Base-by-base conservation (phyloP, 148 eudicot species). In the Rhododendron molle region DNA sequence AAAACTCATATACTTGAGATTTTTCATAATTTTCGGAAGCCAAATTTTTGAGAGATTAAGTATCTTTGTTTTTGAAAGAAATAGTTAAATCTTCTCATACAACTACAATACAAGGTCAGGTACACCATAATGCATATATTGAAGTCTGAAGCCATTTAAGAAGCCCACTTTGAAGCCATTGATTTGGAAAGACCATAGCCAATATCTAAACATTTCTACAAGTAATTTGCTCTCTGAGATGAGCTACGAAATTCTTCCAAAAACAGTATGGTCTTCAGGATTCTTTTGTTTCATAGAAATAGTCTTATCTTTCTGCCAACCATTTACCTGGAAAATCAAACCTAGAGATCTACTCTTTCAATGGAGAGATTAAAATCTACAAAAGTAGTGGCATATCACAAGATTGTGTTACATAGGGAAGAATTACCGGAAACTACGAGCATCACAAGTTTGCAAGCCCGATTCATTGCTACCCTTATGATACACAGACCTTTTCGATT, bases 381-480 rank as follows among this genome's bases (percentile, higher is more conserved):
- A 71, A 1, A 9, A 71, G 40, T 30, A 71, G 76, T 3, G 20
- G 14, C 76, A 71, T 8, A 32, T 14, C 40, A 71, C 76, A 71
- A 14, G 20, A 32, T 30, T 28, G 38, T 32, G 15, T 71, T 30
- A 32, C 76, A 14, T 71, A 32, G 20, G 40, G 20, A 14, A 71
- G 18, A 71, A 30, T 81, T 88, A 92, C 94, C 92, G 89, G 65
- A 85, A 79, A 86, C 76, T 58, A 38, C 86, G 88, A 65, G 85
- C 78, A 85, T 91, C 94, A 81, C 54, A 80, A 81, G 91, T 44
- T 40, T 89, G 76, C 88, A 85, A 83, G 81, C 84, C 91, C 18
- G 91, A 82, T 77, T 85, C 89, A 80, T 88, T 77, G 86, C 83
- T 88, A 81, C 67, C 73, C 76, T 92, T 91, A 49, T 87, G 50